A percentile compares a stretch with the other conserved stretches of the same genome.
phyloP scores from a whole-genome alignment of 2,329 filamentous ascomycete species.

The Thelonectria discophora region DNA sequence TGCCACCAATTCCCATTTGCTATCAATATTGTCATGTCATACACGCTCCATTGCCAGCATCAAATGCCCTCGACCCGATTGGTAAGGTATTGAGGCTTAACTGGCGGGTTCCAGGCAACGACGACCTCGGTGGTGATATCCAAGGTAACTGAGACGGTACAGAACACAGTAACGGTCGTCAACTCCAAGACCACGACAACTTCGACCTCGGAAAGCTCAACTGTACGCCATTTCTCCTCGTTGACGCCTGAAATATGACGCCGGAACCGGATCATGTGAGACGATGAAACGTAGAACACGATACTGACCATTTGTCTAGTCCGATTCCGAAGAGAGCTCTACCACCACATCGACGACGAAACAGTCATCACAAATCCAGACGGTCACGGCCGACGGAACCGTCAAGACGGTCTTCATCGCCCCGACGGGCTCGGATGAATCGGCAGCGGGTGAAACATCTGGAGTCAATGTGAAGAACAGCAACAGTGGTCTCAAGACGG shows the following conservation, averaged over 20 bases:
- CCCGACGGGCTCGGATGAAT: conserved; percentile 49
- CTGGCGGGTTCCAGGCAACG: conserved; percentile 41
- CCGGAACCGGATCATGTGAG: conserved; percentile 34
- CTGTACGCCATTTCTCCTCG: conserved; percentile 50
- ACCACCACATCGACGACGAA: conserved; percentile 9
- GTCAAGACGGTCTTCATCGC: conserved; percentile 64
- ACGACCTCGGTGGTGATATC: conserved; percentile 41
- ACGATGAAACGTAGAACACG: conserved; percentile 15
- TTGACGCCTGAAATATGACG: conserved; percentile 25
- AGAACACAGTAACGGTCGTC: conserved; percentile 44
- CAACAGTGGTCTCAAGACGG: conserved; percentile 52
- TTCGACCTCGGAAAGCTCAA: conserved; percentile 42
- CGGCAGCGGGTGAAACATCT: conserved; percentile 33
- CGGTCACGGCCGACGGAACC: conserved; percentile 63
- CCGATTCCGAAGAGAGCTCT: conserved; percentile 25
- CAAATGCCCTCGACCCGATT: conserved; percentile 24
- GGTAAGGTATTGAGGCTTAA: conserved; percentile 44
- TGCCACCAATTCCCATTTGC: conserved; percentile 17
- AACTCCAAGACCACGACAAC: conserved; percentile 36
- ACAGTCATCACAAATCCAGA: conserved; percentile 52
- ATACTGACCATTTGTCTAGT: conserved; percentile 32
- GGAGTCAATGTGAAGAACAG: conserved; percentile 28
- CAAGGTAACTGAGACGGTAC: conserved; percentile 49
- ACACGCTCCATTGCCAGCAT: conserved; percentile 17
- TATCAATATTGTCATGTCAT: conserved; percentile 22